Percentiles rank a stretch among this genome's conserved stretches.
Conservation (phyloP, 129 eudicot genomes). For the Ambrosia trifida region DNA sequence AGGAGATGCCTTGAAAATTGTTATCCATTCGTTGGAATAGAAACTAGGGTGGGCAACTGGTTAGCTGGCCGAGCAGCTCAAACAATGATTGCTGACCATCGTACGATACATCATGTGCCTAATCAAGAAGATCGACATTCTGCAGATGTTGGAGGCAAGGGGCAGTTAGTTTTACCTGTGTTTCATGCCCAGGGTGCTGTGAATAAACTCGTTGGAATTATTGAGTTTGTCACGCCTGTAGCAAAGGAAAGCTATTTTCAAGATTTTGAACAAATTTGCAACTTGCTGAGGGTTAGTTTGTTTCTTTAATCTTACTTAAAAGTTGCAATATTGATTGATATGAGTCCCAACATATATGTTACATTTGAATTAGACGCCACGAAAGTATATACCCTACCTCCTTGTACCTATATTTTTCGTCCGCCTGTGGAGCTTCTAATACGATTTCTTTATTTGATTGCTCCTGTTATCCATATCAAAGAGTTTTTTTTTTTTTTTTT, state of each 20-base stretch:
- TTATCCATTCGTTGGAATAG: not conserved
- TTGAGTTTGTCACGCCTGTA: not conserved
- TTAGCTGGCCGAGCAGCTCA: constrained; percentile 13
- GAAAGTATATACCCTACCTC: too few relatives aligned
- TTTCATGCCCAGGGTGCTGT: not conserved
- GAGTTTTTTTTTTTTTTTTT: too few relatives aligned
- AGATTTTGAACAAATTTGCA: not conserved
- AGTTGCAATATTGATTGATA: too few relatives aligned
- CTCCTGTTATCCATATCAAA: too few relatives aligned
- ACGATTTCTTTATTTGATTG: too few relatives aligned
- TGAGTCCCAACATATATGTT: too few relatives aligned
- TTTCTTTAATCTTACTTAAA: not conserved
- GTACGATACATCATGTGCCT: not conserved
- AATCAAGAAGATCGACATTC: not conserved
- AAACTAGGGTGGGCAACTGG: not conserved
- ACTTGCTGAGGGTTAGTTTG: not conserved
- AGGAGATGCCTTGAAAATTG: not conserved
- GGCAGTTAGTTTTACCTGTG: constrained; percentile 11
- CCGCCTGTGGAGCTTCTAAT: too few relatives aligned
- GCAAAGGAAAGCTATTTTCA: not conserved
- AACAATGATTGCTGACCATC: constrained; percentile 8
- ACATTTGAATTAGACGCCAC: too few relatives aligned
- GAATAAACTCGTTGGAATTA: not conserved
- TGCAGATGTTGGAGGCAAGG: not conserved
- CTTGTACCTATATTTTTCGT: too few relatives aligned